Evolutionary conservation across 1,284 basidiomycete genomes (phyloP).

Genomic region (Moesziomyces sp.): DNA sequence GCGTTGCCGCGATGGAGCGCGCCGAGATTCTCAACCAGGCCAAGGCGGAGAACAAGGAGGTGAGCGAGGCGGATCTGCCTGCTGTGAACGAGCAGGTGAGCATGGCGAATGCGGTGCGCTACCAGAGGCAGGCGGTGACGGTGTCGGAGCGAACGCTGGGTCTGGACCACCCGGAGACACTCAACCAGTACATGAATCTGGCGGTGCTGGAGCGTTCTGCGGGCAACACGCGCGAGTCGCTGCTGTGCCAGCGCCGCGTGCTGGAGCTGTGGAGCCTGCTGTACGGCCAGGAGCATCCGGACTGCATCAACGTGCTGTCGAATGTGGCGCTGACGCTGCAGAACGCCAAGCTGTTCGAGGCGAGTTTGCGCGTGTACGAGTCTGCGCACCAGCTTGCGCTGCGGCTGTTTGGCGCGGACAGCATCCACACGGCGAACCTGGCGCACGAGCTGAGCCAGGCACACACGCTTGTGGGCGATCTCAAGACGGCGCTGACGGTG

Average conservation of each 20-base stretch:
- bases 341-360: conserved; percentile 53
- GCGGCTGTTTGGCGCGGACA: conserved; percentile 59
- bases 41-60: conserved; percentile 51
- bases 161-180: conserved; percentile 72
- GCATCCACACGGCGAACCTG: conserved; percentile 65
- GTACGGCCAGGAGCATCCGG: conserved; percentile 72
- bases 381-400: conserved; percentile 58
- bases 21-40: conserved; percentile 50
- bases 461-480: conserved; percentile 59
- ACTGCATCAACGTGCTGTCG: conserved; percentile 70
- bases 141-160: conserved; percentile 73
- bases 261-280: conserved; percentile 71
- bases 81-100: conserved; percentile 67
- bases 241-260: conserved; percentile 72
- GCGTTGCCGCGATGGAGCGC: conserved; percentile 41
- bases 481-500: conserved; percentile 60
- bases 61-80: conserved; percentile 44
- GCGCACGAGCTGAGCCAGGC: conserved; percentile 66
- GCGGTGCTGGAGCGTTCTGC: conserved; percentile 72
- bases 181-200: conserved; percentile 73
- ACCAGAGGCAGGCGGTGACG: conserved; percentile 73
- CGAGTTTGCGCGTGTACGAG: conserved; percentile 55
- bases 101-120: conserved; percentile 69
- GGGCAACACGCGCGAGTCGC: conserved; percentile 68
- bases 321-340: conserved; percentile 64